A percentile compares a stretch with the other conserved stretches of the same genome.
Evolutionary conservation across 148 eudicot genomes (phyloP).

Genomic region (Polygonum aviculare): DNA sequence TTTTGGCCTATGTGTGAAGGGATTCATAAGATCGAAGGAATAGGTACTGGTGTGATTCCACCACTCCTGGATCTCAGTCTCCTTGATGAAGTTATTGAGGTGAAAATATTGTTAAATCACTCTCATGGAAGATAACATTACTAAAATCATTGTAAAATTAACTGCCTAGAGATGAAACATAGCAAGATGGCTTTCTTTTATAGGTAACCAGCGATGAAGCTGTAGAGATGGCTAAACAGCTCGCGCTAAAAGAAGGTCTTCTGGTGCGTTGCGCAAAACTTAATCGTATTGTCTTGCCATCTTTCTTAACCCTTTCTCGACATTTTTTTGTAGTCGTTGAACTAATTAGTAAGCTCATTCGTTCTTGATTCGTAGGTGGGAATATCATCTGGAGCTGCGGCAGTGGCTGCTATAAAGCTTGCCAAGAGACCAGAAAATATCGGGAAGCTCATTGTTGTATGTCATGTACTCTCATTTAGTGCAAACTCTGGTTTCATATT

Average conservation of each 20-base stretch:
- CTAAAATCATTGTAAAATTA: not conserved
- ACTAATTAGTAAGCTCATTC: not conserved
- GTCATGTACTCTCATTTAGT: slow-evolving; percentile 9
- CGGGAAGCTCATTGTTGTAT: slow-evolving; percentile 68
- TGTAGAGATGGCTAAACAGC: slow-evolving; percentile 26
- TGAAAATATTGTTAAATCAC: slow-evolving; percentile 14
- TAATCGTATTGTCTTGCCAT: not conserved
- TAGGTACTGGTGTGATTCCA: slow-evolving; percentile 71
- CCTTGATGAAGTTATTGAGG: slow-evolving; percentile 59
- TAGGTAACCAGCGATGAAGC: slow-evolving; percentile 24
- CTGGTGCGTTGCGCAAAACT: slow-evolving; percentile 24
- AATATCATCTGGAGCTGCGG: slow-evolving; percentile 90
- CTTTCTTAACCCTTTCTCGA: too few relatives aligned
- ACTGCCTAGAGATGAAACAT: not conserved
- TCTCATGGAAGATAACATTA: not conserved
- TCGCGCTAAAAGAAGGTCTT: slow-evolving; percentile 41
- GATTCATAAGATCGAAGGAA: slow-evolving; percentile 70
- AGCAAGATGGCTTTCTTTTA: not conserved
- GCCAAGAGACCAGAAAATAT: slow-evolving; percentile 63
- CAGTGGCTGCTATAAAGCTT: slow-evolving; percentile 56
- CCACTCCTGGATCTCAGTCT: slow-evolving; percentile 34
- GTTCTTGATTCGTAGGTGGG: slow-evolving; percentile 40
- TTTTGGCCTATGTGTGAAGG: slow-evolving; percentile 26
- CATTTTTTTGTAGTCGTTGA: not conserved
- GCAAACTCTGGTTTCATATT: not conserved